These are phyloP conservation scores for Cantharellus cinnabarinus DNA, from an alignment of 768 basidiomycete genomes.

Conservation along the genomic window DNA sequence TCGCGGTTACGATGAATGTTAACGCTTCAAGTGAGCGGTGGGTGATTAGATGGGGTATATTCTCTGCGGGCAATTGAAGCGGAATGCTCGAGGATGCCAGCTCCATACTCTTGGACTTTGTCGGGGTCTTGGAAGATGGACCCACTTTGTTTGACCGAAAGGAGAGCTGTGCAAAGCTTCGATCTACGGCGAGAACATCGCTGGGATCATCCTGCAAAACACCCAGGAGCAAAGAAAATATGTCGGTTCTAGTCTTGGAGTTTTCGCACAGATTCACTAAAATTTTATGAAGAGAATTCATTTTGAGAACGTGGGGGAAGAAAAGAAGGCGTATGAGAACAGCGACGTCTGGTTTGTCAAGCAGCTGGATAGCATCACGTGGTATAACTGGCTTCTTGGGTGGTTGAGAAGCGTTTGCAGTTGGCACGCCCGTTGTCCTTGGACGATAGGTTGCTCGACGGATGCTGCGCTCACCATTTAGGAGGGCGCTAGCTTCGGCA, in stretches of 20 bases:
- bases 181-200: constrained; percentile 79
- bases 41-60: constrained; percentile 79
- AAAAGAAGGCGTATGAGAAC: constrained; percentile 83
- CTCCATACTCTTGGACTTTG: constrained; percentile 41
- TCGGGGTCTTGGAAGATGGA: constrained; percentile 27
- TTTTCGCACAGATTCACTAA: constrained; percentile 95
- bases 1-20: constrained; percentile 66
- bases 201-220: constrained; percentile 91
- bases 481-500: constrained; percentile 57
- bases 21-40: constrained; percentile 88
- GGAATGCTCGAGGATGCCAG: constrained; percentile 22
- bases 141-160: constrained; percentile 31
- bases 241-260: constrained; percentile 67
- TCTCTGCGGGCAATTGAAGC: constrained; percentile 28
- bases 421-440: constrained; percentile 1
- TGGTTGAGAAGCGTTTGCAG: not conserved
- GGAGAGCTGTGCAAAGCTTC: constrained; percentile 82
- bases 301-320: constrained; percentile 82
- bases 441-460: not conserved
- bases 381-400: constrained; percentile 21
- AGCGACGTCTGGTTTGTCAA: constrained; percentile 78
- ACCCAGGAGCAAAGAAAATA: constrained; percentile 85
- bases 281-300: constrained; percentile 68
- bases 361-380: constrained; percentile 80
- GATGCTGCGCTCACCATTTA: constrained; percentile 26